Conservation (phyloP, 257 asterid species). For the Hygrophila difformis region DNA sequence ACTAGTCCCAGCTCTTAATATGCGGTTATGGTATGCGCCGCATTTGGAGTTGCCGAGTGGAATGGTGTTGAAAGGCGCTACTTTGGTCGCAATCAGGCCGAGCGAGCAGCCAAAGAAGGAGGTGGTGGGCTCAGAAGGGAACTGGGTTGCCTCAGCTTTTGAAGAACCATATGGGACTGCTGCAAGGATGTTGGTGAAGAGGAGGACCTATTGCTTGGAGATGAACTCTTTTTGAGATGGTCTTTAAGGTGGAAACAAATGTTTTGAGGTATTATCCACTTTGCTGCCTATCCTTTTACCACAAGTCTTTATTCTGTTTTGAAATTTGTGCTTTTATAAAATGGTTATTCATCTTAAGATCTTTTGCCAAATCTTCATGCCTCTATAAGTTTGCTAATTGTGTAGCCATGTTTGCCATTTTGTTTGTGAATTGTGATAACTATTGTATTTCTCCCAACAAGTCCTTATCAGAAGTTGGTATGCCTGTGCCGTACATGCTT, state of each 20-base stretch:
- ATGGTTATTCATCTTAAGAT: neutral
- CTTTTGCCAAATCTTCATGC: too few relatives aligned
- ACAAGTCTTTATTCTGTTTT: constrained; percentile 3
- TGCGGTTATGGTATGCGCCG: constrained; percentile 65
- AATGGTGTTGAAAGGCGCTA: constrained; percentile 58
- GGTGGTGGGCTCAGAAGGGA: constrained; percentile 35
- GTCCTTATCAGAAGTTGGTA: neutral
- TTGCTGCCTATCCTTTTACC: neutral
- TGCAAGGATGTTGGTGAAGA: constrained; percentile 59
- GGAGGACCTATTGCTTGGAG: constrained; percentile 73
- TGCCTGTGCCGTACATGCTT: constrained; percentile 2
- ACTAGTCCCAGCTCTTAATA: constrained; percentile 54
- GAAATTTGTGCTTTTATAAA: constrained; percentile 10
- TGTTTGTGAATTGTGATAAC: neutral
- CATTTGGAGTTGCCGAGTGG: constrained; percentile 58
- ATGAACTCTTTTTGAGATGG: constrained; percentile 57
- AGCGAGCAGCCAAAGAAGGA: constrained; percentile 57
- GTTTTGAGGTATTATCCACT: constrained; percentile 24
- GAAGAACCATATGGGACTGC: constrained; percentile 71
- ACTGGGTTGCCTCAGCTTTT: constrained; percentile 55
- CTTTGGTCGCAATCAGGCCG: constrained; percentile 68
- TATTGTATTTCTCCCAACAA: neutral
- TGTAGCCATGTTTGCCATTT: neutral
- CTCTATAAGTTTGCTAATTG: constrained; percentile 1
- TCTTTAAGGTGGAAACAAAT: constrained; percentile 5